Conservation (phyloP, 2,329 filamentous ascomycete species). For the Scytalidium sp. region DNA sequence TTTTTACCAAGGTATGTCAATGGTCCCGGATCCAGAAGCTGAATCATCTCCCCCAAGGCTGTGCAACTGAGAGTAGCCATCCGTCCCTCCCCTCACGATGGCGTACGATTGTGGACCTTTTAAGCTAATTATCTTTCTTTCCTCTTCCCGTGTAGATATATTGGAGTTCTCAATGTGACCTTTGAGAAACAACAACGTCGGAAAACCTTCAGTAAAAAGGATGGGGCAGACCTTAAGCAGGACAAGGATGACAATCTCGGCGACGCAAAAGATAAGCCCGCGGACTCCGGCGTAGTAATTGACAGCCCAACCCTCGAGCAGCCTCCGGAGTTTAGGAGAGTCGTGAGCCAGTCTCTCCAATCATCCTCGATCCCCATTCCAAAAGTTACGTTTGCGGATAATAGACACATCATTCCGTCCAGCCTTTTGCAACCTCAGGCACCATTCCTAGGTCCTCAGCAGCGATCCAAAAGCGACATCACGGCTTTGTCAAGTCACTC, state of each 20-base stretch:
- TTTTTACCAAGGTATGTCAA: conserved; percentile 77
- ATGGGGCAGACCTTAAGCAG: conserved; percentile 33
- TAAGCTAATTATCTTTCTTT: conserved; percentile 24
- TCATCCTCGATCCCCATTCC: conserved; percentile 65
- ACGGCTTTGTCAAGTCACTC: conserved; percentile 21
- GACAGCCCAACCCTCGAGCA: conserved; percentile 22
- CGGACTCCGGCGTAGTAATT: conserved; percentile 6
- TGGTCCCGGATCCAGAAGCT: conserved; percentile 26
- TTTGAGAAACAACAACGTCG: conserved; percentile 81
- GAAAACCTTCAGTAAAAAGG: conserved; percentile 49
- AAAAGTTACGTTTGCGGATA: conserved; percentile 91
- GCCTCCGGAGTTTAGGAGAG: conserved; percentile 34
- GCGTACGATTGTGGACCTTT: neutral
- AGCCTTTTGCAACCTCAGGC: conserved; percentile 68
- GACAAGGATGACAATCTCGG: conserved; percentile 18
- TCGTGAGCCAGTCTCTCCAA: conserved; percentile 74
- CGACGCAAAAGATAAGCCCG: conserved; percentile 12
- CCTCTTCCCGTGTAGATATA: too few relatives aligned
- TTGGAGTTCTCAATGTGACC: conserved; percentile 93
- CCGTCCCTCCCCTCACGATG: neutral
- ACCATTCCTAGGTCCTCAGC: conserved; percentile 28
- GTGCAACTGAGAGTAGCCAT: too few relatives aligned
- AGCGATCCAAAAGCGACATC: conserved; percentile 19
- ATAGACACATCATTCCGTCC: conserved; percentile 86
- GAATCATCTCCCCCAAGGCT: conserved; percentile 18